Conservation (phyloP, 208 protist species). For the Willaertia magna region DNA sequence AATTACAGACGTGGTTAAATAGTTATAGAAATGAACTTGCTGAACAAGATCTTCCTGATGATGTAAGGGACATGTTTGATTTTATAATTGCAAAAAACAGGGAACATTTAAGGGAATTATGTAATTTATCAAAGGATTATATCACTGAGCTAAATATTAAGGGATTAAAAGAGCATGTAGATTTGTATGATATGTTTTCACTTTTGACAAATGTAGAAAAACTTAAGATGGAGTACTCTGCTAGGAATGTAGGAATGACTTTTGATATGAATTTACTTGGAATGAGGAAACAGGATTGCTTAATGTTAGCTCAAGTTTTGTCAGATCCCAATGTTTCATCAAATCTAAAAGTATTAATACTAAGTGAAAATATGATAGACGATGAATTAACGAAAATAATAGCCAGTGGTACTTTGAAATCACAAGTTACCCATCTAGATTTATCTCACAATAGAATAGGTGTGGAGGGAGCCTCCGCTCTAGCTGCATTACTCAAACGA, state of each 20-base stretch:
- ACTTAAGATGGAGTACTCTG: neutral
- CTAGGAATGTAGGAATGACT: neutral
- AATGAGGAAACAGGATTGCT: neutral
- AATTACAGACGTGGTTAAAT: neutral
- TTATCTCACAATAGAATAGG: conserved; percentile 7
- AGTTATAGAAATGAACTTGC: neutral
- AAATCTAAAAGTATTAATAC: neutral
- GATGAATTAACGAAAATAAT: neutral
- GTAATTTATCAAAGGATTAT: neutral
- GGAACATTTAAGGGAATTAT: neutral
- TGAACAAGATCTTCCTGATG: neutral
- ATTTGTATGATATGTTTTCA: neutral
- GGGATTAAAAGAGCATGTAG: neutral
- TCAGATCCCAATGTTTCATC: neutral
- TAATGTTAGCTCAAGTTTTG: neutral
- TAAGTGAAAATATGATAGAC: neutral
- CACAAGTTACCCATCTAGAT: neutral
- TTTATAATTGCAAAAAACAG: neutral
- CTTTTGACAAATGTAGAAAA: neutral
- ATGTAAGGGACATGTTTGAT: neutral
- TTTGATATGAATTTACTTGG: neutral
- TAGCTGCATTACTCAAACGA: neutral
- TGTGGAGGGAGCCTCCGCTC: neutral
- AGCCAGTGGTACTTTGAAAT: neutral
- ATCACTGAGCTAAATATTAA: neutral